Percentiles rank a stretch among this genome's conserved stretches.
Conservation (phyloP, 225 moss, liverwort and hornwort species). For the Pseudoscleropodium purum region DNA sequence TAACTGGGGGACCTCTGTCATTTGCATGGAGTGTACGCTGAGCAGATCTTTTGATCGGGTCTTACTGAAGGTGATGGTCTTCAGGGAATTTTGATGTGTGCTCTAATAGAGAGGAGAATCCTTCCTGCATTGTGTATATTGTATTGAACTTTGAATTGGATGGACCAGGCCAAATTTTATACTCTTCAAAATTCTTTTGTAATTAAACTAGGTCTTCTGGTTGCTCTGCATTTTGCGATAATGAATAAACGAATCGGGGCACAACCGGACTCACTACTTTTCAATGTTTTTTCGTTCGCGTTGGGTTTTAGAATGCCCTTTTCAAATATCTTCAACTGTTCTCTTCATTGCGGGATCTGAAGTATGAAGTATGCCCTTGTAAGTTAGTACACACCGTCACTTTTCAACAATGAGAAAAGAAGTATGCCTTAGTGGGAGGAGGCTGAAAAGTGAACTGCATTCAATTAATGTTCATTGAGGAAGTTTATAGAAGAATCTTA, state of each 20-base stretch:
- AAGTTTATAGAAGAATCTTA: not conserved
- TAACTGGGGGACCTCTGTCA: not conserved
- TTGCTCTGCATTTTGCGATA: not conserved
- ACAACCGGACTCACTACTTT: not conserved
- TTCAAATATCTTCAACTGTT: too few relatives aligned
- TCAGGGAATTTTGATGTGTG: not conserved
- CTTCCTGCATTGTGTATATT: not conserved
- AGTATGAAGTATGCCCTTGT: not conserved
- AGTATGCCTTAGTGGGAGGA: not conserved
- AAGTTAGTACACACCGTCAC: too few relatives aligned
- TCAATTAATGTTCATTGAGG: not conserved
- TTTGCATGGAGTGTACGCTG: not conserved
- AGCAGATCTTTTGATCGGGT: not conserved
- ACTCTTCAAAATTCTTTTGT: conserved; percentile 5
- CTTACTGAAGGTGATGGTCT: not conserved
- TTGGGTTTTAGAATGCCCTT: not conserved
- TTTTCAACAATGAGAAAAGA: not conserved
- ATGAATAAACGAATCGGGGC: not conserved
- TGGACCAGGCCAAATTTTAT: conserved; percentile 13
- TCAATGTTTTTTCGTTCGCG: too few relatives aligned
- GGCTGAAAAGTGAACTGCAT: not conserved
- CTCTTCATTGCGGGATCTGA: too few relatives aligned
- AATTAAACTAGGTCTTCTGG: not conserved
- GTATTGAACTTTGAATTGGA: not conserved
- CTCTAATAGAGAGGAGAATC: not conserved